Percentiles rank a stretch among this genome's conserved stretches.
Conservation (phyloP, 2,329 filamentous ascomycete species). For the Cryphonectria japonica region DNA sequence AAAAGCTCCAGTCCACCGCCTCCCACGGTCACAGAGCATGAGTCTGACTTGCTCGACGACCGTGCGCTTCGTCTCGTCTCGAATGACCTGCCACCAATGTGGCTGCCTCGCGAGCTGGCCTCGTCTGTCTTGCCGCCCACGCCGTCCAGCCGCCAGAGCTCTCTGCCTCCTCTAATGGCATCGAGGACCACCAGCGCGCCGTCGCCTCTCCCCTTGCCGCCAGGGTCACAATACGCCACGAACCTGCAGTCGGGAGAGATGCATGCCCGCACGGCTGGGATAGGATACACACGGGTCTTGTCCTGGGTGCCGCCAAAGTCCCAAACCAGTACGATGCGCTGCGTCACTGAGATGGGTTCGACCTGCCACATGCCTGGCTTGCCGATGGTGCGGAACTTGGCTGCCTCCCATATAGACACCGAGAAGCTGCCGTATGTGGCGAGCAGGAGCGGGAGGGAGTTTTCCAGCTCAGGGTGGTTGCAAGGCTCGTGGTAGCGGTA, state of each 20-base stretch:
- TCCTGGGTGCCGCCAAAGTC: constrained; percentile 41
- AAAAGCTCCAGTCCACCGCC: constrained; percentile 21
- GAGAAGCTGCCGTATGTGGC: constrained; percentile 44
- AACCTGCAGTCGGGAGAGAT: constrained; percentile 47
- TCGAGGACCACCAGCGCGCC: constrained; percentile 44
- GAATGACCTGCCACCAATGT: constrained; percentile 16
- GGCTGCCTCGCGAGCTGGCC: constrained; percentile 1
- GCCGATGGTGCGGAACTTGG: constrained; percentile 41
- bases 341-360: constrained; percentile 38
- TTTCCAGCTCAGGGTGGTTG: constrained; percentile 43
- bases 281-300: constrained; percentile 44
- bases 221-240: constrained; percentile 45
- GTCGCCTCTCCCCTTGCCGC: constrained; percentile 36
- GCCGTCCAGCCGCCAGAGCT: constrained; percentile 44
- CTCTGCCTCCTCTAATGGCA: constrained; percentile 39
- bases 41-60: constrained; percentile 12
- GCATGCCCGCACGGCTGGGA: constrained; percentile 44
- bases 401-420: constrained; percentile 47
- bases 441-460: constrained; percentile 43
- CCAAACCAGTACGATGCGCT: constrained; percentile 45
- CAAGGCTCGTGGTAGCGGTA: constrained; percentile 42
- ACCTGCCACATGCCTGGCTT: constrained; percentile 41
- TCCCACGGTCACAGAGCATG: neutral
- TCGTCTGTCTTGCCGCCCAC: constrained; percentile 25
- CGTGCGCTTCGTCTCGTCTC: constrained; percentile 17